Conservation (phyloP, 352 stramenopile species). For the Pythium periplocum region DNA sequence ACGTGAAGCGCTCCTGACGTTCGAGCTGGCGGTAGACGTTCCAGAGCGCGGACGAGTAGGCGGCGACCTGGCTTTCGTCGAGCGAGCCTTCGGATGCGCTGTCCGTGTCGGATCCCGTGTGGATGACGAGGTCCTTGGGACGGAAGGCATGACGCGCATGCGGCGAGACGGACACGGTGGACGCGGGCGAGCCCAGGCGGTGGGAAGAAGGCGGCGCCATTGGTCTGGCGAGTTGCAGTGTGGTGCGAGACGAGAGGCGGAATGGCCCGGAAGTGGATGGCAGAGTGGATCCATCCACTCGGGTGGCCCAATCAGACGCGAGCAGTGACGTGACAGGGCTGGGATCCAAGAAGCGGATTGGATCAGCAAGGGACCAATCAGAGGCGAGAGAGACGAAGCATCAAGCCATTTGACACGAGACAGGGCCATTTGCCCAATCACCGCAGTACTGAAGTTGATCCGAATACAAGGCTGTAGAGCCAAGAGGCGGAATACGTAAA, state of each 20-base stretch:
- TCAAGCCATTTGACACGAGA: slow-evolving; percentile 13
- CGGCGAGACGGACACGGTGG: slow-evolving; percentile 3
- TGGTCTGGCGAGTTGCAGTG: slow-evolving; percentile 8
- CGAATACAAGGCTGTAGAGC: neutral
- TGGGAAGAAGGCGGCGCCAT: slow-evolving; percentile 3
- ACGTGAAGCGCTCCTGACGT: slow-evolving; percentile 46
- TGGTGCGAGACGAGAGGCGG: slow-evolving; percentile 1
- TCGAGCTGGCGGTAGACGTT: slow-evolving; percentile 28
- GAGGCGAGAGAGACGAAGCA: slow-evolving; percentile 12
- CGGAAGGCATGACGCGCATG: neutral
- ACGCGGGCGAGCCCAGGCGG: slow-evolving; percentile 6
- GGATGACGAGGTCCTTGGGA: slow-evolving; percentile 14
- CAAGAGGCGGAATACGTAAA: neutral
- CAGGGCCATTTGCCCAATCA: slow-evolving; percentile 12
- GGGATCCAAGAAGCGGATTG: neutral
- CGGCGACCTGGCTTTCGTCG: slow-evolving; percentile 4
- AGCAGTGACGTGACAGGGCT: slow-evolving; percentile 3
- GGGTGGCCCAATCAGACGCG: slow-evolving; percentile 4
- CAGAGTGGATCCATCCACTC: neutral
- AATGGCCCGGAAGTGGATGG: slow-evolving; percentile 6
- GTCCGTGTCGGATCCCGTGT: slow-evolving; percentile 15
- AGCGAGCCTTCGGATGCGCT: slow-evolving; percentile 1
- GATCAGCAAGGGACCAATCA: slow-evolving; percentile 8
- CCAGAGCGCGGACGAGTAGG: slow-evolving; percentile 18
- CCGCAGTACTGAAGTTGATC: neutral